Evolutionary conservation across 768 basidiomycete species (phyloP).

Genomic region (Zangia roseola): DNA sequence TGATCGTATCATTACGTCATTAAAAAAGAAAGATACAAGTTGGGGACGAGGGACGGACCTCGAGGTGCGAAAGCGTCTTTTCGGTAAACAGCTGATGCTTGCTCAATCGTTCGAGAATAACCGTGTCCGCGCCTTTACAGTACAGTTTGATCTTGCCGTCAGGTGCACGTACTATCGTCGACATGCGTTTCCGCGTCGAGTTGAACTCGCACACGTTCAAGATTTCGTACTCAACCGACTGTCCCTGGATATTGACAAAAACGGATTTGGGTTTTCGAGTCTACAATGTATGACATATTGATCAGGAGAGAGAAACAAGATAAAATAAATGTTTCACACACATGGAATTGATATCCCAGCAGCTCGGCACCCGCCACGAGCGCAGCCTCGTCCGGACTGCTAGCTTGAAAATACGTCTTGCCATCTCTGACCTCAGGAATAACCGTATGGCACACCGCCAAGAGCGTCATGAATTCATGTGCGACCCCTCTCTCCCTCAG

Average conservation of each 20-base stretch:
- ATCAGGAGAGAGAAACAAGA: neutral
- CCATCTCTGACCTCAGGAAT: conserved; percentile 89
- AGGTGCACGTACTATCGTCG: conserved; percentile 83
- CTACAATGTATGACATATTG: conserved; percentile 38
- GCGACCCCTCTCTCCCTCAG: conserved; percentile 50
- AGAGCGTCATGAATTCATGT: conserved; percentile 72
- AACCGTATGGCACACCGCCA: conserved; percentile 97
- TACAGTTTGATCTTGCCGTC: conserved; percentile 93
- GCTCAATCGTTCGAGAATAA: conserved; percentile 90
- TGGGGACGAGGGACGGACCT: conserved; percentile 47
- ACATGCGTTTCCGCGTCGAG: conserved; percentile 97
- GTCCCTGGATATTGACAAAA: conserved; percentile 78
- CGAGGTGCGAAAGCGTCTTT: conserved; percentile 84
- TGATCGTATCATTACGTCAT: conserved; percentile 24
- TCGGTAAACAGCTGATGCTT: conserved; percentile 84
- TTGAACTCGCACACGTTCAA: conserved; percentile 99
- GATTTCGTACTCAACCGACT: conserved; percentile 78
- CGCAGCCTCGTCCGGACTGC: conserved; percentile 97
- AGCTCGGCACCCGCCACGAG: conserved; percentile 91
- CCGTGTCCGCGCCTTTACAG: conserved; percentile 97
- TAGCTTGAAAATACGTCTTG: conserved; percentile 94
- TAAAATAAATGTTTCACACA: conserved; percentile 39
- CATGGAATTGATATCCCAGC: conserved; percentile 91
- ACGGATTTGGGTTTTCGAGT: conserved; percentile 95
- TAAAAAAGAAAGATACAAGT: neutral